phyloP scores from a whole-genome alignment of 352 stramenopile species.

The Globisporangium sylvaticum region DNA sequence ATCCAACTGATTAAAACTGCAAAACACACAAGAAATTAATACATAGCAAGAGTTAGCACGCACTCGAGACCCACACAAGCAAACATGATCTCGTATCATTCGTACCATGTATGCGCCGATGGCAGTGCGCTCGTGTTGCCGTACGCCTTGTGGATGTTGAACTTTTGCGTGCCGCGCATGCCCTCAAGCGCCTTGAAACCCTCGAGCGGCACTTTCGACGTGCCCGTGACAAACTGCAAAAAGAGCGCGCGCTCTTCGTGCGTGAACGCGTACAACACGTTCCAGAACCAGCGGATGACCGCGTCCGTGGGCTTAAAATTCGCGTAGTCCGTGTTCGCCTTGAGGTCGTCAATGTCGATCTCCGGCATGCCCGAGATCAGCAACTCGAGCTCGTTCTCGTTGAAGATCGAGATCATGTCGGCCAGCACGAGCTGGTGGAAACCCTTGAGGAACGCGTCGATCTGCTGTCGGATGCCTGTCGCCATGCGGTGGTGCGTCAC shows the following conservation, averaged over 20 bases:
- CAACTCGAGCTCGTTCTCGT: constrained; percentile 92
- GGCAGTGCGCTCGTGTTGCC: constrained; percentile 84
- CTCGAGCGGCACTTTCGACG: constrained; percentile 93
- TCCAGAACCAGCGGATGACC: constrained; percentile 95
- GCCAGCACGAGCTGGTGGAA: constrained; percentile 90
- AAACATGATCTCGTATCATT: constrained; percentile 2
- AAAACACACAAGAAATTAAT: constrained; percentile 3
- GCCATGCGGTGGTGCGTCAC: constrained; percentile 99
- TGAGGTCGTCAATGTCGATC: constrained; percentile 94
- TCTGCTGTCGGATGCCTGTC: constrained; percentile 94
- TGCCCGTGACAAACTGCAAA: constrained; percentile 92
- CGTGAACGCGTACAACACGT: constrained; percentile 86
- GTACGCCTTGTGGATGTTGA: constrained; percentile 98
- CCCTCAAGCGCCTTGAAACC: constrained; percentile 98
- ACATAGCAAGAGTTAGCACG: background rate
- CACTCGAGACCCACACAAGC: background rate
- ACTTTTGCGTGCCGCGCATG: constrained; percentile 98
- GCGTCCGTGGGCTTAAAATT: constrained; percentile 89
- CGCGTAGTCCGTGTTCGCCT: constrained; percentile 91
- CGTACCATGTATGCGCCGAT: constrained; percentile 96
- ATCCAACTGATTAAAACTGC: constrained; percentile 98
- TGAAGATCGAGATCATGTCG: constrained; percentile 92
- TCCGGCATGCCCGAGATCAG: constrained; percentile 91
- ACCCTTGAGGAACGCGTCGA: constrained; percentile 87
- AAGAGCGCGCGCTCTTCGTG: constrained; percentile 91